phyloP scores from a whole-genome alignment of 2,329 filamentous ascomycete species.

The Cordyceps javanica region DNA sequence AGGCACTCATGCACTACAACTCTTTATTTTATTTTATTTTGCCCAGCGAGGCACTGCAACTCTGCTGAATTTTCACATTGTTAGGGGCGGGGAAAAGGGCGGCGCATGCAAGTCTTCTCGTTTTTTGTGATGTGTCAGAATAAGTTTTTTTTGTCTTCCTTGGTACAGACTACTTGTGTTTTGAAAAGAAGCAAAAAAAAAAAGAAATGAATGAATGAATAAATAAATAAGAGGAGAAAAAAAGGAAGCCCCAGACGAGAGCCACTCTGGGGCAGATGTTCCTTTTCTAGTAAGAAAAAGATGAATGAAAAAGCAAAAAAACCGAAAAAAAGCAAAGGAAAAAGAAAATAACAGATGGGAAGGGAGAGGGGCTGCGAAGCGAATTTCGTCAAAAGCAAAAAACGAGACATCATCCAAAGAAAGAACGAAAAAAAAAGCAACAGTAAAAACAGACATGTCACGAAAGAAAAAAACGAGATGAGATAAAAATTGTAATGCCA shows the following conservation, averaged over 20 bases:
- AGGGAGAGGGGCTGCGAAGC: too few relatives aligned
- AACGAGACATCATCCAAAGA: background rate
- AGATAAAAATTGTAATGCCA: background rate
- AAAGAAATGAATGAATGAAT: conserved; percentile 11
- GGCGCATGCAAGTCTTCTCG: background rate
- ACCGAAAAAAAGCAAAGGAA: conserved; percentile 3
- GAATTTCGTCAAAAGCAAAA: background rate
- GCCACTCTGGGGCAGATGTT: conserved; percentile 14
- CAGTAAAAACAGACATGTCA: background rate
- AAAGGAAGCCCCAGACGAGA: conserved; percentile 11
- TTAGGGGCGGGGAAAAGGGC: background rate
- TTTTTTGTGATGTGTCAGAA: conserved; percentile 14
- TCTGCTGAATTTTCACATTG: background rate
- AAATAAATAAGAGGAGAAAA: too few relatives aligned
- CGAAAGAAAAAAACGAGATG: too few relatives aligned
- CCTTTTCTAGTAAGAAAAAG: background rate
- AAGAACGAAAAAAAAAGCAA: background rate
- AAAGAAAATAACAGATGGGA: conserved; percentile 9
- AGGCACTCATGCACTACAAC: background rate
- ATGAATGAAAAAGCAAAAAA: conserved; percentile 10
- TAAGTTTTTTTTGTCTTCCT: background rate
- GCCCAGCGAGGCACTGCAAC: background rate
- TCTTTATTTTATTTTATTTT: background rate
- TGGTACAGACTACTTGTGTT: conserved; percentile 8
- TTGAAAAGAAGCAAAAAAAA: conserved; percentile 16